Evolutionary conservation across 164 flowering plant species (phyloP), one percentile per base, ranked within the genome.

Genomic region (Aristolochia californica): DNA sequence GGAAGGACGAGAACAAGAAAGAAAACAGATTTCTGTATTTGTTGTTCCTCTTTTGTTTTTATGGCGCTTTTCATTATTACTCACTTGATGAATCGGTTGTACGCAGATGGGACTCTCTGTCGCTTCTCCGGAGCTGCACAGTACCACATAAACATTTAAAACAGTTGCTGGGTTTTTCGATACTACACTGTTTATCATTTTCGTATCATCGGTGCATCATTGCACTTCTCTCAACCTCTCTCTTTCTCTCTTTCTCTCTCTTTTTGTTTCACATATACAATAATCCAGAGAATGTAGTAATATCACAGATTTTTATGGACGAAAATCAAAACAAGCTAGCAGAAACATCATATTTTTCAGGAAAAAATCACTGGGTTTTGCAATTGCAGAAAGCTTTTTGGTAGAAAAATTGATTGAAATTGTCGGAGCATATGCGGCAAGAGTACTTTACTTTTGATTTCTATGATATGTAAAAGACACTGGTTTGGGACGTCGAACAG

Each of bases 101-200:
- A 93, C 50, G 97, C 99, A 55, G 99, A 93, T 44, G 99, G 99
- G 67, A 93, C 96, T 83, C 99, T 85, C 82, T 89, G 99, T 78
- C 97, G 72, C 82, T 93, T 93, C 83, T 93, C 99, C 68, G 97
- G 99, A 63, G 96, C 99, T 93, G 84, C 58, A 68, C 55, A 64
- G 17, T 21, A 65, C 60, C 43, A 78, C 69, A 73, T 50, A 67
- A 57, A 61, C 67, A 68, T 61, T 63, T 71, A 75, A 68, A 52
- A 64, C 67, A 43, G 40, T 52, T 62, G 17, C 62, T 72, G 77
- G 67, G 75, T 71, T 68, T 47, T 69, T 28, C 4, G 43, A 14
- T 54, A 20, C 12, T 15, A 25, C 43, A 17, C 56, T 54, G 7
- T 47, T 28, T 30, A 54, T 54, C 56, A 26, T 54, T 30, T 17